Evolutionary conservation across 768 basidiomycete genomes (phyloP).

Genomic region (Rubroboletus satanas): DNA sequence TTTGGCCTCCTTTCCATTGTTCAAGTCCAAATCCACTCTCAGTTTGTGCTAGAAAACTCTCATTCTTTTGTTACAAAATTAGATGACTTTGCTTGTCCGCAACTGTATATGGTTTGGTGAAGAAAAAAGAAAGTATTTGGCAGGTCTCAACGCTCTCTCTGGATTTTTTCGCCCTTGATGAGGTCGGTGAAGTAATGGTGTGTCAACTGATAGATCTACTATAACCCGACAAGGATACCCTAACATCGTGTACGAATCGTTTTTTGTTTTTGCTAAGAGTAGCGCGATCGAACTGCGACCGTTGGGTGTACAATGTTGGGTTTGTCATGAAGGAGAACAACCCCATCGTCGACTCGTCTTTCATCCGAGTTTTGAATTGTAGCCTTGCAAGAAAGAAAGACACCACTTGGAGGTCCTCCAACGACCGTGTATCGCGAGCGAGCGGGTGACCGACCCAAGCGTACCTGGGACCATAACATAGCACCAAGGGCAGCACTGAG

Average conservation of each 20-base stretch:
- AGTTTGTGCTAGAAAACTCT: no score
- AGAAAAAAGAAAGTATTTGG: background rate
- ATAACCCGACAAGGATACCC: background rate
- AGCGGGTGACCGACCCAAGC: background rate
- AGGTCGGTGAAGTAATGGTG: constrained; percentile 3
- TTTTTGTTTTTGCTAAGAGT: background rate
- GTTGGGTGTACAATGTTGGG: no score
- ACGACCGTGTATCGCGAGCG: background rate
- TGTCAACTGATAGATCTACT: background rate
- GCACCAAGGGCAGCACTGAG: background rate
- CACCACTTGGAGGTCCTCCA: background rate
- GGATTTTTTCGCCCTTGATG: constrained; percentile 2
- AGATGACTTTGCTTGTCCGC: no score
- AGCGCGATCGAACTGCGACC: background rate
- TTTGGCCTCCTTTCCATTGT: no score
- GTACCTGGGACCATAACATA: background rate
- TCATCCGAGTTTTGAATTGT: no score
- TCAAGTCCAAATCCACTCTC: no score
- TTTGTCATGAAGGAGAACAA: no score
- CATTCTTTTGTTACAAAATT: no score
- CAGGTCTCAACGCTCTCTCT: background rate
- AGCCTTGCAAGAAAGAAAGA: background rate
- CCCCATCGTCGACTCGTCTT: no score
- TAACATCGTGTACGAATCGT: background rate
- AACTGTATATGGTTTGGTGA: background rate